Base-by-base conservation (phyloP, 1,284 basidiomycete genomes). In the Naganishia liquefaciens region DNA sequence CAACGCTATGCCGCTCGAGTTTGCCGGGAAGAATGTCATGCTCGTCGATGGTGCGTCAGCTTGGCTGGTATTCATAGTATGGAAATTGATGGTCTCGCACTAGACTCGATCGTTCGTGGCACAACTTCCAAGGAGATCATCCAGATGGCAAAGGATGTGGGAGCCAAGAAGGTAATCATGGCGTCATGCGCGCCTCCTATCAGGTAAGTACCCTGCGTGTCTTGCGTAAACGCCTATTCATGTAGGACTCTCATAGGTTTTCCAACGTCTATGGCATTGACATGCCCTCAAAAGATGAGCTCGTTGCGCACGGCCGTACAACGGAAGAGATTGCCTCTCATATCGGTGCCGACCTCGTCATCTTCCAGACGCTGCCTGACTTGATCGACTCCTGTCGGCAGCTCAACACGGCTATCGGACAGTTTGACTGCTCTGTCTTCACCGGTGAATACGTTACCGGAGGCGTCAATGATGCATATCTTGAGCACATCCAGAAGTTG, bases 1-100 rank as follows among this genome's bases (percentile, higher is more conserved):
- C 68, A 99, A 99, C 77, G 96, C 96, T 3, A 99, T 99, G 94
- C 94, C 96, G n/a, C 84, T 98, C 68, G 96, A 99, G 80, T 99
- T 99, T 75, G 84, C 84, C 17, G 86, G 84, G 73, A 98, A 97
- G 82, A 91, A 89, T 70, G 93, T 99, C 7, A 84, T 99, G 53
- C 85, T 99, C 55, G 96, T 99, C 30, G 96, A 99, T 80, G 93
- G 91, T 90, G 72, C 65, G 83, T 74, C 11, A 43, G 19, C 43
- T 39, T 30, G 23, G 21, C n/a, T 15, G 46, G 40, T 64, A 1
- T 3, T 23, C 40, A 10, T n/a, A 47, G 23, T 5, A 46, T 51
- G 28, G 52, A 27, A 21, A 54, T 60, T 17, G 63, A 53, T 19
- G 2, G 54, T 65, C 65, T 19, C 47, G 25, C 60, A 60, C 21